Evolutionary conservation across 768 basidiomycete species (phyloP), one percentile per base, ranked within the genome.

Genomic region (Suillus tomentosus): DNA sequence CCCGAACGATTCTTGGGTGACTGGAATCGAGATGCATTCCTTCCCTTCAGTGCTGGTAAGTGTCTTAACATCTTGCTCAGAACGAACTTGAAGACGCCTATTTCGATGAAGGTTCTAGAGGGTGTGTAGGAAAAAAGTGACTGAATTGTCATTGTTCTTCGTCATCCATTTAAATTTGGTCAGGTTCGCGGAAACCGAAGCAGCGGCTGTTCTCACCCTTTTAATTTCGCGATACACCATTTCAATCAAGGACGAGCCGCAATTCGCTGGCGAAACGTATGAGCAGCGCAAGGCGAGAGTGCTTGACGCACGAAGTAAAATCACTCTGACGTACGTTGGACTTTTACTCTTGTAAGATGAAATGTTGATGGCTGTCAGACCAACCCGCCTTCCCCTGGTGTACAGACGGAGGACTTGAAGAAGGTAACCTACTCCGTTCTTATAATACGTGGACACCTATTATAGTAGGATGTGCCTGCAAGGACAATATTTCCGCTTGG

Each of bases 161-260:
- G 11, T 50, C 47, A 22, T 51, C n/a, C 7, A 53, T 50, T n/a
- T 50, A 22, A 39, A 34, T 31, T 34, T 55, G n/a, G 63, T 9
- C 60, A 84, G 81, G 66, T 85, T 84, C 69, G 79, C 78, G n/a
- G 85, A 86, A 71, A 82, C 81, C 1, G 83, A 85, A 70, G 82
- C 76, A 34, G 75, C 85, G 51, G 84, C 81, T 6, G 78, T 81
- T 51, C 73, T 87, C n/a, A 81, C 83, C 17, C 77, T 82, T 72
- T 68, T 87, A 40, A 70, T 86, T 17, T 75, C 75, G 9, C 74
- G 71, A 36, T 87, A 83, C 71, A 79, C 77, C 63, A 77, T 86
- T 59, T 78, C 80, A 53, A 69, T 85, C 39, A 81, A 81, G 64
- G 82, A 84, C 34, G 84, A 87, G 56, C 80, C 81, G 8, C 75